phyloP scores from a whole-genome alignment of 495 filamentous ascomycete genomes.

The Geoglossum glabrum region DNA sequence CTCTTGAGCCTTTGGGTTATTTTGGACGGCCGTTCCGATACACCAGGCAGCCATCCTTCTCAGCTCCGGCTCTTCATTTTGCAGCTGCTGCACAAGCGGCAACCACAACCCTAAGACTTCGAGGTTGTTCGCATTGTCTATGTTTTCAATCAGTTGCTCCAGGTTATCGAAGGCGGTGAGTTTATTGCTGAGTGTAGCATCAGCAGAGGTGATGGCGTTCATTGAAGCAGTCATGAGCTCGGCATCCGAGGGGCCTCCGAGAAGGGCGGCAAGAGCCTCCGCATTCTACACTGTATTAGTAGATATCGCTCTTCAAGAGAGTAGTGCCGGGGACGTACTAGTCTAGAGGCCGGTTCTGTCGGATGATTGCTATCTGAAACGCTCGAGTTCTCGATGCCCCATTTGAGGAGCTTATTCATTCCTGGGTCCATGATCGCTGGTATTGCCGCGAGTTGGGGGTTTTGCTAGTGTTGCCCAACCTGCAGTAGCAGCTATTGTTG shows the following conservation, averaged over 20 bases:
- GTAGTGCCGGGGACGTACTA: conserved; percentile 5
- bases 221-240: conserved; percentile 77
- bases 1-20: conserved; percentile 71
- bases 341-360: conserved; percentile 5
- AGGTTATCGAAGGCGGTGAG: conserved; percentile 89
- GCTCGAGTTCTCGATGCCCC: conserved; percentile 69
- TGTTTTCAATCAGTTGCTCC: conserved; percentile 70
- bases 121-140: conserved; percentile 93
- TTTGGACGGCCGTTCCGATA: conserved; percentile 84
- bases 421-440: conserved; percentile 27
- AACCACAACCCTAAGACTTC: conserved; percentile 60
- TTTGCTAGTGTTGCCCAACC: no score
- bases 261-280: conserved; percentile 46
- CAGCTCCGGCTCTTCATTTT: conserved; percentile 46
- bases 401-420: conserved; percentile 73
- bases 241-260: conserved; percentile 69
- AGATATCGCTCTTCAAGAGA: conserved; percentile 10
- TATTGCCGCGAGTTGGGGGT: no score
- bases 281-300: conserved; percentile 34
- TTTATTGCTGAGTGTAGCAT: conserved; percentile 53
- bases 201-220: conserved; percentile 40
- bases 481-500: not conserved
- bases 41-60: conserved; percentile 79
- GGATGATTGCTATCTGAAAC: conserved; percentile 18
- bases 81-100: conserved; percentile 48